Percentiles rank a stretch among this genome's conserved stretches.
phyloP scores from a whole-genome alignment of 75 land plant species.

The Picea glauca region DNA sequence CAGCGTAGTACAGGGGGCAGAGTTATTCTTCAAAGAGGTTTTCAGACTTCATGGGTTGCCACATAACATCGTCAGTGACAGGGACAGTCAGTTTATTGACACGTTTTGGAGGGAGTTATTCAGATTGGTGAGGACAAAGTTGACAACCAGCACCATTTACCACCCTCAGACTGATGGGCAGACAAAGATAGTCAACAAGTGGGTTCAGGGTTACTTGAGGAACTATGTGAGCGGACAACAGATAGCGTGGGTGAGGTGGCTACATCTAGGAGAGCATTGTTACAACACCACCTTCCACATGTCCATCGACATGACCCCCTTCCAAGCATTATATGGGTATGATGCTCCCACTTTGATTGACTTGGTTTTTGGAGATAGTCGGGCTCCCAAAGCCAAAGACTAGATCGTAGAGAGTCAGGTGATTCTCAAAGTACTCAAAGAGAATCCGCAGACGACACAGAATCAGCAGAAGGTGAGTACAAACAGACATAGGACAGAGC shows the following conservation, averaged over 20 bases:
- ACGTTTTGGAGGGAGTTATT: not conserved
- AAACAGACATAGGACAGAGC: not conserved
- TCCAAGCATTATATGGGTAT: constrained; percentile 7
- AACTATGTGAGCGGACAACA: not conserved
- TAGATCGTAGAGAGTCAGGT: not conserved
- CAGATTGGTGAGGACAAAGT: not conserved
- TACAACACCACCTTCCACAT: constrained; percentile 3
- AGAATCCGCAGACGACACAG: not conserved
- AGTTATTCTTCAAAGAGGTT: not conserved
- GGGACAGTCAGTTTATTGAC: not conserved
- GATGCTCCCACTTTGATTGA: not conserved
- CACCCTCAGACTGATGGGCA: not conserved
- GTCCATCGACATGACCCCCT: constrained; percentile 6
- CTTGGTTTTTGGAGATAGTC: not conserved
- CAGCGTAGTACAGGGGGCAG: too few species aligned
- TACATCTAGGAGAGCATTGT: not conserved
- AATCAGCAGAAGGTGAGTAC: constrained; percentile 1
- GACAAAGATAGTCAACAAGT: not conserved
- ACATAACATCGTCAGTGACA: not conserved
- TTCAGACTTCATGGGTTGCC: not conserved
- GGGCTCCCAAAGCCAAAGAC: not conserved
- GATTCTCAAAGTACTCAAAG: not conserved
- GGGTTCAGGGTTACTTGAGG: constrained; percentile 5
- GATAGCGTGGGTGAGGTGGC: not conserved
- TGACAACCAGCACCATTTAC: not conserved